Conservation (phyloP, 2,329 filamentous ascomycete species). For the Epichloe scottii region DNA sequence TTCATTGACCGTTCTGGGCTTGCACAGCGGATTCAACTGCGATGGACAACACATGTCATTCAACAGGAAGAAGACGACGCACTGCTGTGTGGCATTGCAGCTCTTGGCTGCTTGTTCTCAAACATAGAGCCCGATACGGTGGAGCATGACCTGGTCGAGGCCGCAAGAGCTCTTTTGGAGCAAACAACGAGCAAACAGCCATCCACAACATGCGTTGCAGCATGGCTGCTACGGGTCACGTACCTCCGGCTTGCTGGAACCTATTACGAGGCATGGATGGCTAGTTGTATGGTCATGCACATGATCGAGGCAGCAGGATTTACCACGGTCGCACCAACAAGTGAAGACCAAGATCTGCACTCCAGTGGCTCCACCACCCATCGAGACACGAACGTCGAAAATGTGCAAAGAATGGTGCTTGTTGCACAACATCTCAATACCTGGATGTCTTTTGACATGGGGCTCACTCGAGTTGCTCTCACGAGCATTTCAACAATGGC, state of each 20-base stretch:
- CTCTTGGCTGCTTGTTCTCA: conserved; percentile 39
- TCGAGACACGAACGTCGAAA: conserved; percentile 20
- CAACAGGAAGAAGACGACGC: conserved; percentile 28
- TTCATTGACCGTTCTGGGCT: conserved; percentile 28
- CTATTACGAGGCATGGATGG: conserved; percentile 43
- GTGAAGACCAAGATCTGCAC: conserved; percentile 14
- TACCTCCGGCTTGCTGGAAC: conserved; percentile 41
- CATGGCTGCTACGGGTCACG: conserved; percentile 39
- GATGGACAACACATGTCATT: conserved; percentile 21
- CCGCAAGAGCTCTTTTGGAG: neutral
- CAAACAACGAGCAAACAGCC: neutral
- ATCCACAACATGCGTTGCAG: conserved; percentile 24
- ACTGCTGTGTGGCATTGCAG: conserved; percentile 41
- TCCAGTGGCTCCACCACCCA: neutral
- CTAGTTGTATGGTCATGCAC: conserved; percentile 45
- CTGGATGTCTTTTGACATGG: conserved; percentile 47
- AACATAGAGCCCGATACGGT: conserved; percentile 24
- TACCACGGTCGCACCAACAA: conserved; percentile 23
- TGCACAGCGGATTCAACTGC: conserved; percentile 14
- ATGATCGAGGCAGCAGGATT: conserved; percentile 41
- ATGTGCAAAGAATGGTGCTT: conserved; percentile 30
- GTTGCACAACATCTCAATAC: conserved; percentile 45
- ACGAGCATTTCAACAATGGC: conserved; percentile 29
- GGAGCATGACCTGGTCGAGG: conserved; percentile 33
- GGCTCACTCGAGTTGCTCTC: conserved; percentile 37